Base-by-base conservation (phyloP, 495 filamentous ascomycete genomes). In the Geopyxis carbonaria region DNA sequence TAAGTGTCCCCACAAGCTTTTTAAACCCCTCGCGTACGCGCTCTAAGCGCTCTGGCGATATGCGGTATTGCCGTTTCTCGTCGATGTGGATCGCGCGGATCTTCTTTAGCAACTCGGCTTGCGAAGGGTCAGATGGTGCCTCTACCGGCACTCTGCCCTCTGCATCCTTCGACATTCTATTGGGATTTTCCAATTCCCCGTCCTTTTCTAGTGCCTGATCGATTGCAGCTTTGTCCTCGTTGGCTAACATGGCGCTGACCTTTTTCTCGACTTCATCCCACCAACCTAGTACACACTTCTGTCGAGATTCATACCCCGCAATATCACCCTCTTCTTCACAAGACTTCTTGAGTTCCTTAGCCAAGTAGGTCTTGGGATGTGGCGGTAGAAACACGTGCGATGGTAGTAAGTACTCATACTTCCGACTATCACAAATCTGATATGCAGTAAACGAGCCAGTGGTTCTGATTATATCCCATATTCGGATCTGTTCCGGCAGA, bases 341-440 rank as follows among this genome's bases (percentile, higher is more conserved):
- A 15, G 72, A 61, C 47, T 83, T 69, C 11, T 68, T 62, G n/a
- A 87, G 64, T 52, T 80, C 77, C 58, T 75, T 78, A 11, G 79
- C 85, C 15, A 97, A 63, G 47, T 69, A 91, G 36, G 77, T 91
- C 25, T 73, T 72, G 1, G 85, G 87, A 47, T 94, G 84, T 3
- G 89, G 91, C 21, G 89, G 91, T 28, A 97, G 61, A 39, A 95
- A 84, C 38, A 75, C 78, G 56, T 93, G 78, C 19, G 77, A 83
- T 6, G 89, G 89, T 57, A 97, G 80, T 27, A 97, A 64, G 53
- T 95, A 97, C 55, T 97, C 89, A 59, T 97, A 97, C 57, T 83
- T 81, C 38, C 89, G 71, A 8, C 82, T 92, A 52, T 95, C 89
- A 53, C 86, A 93, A 28, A 80, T 66, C 48, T 89, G 76, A 56